Evolutionary conservation across 805 yeast genomes (phyloP).

Genomic region (Saccharomyces mikatae): DNA sequence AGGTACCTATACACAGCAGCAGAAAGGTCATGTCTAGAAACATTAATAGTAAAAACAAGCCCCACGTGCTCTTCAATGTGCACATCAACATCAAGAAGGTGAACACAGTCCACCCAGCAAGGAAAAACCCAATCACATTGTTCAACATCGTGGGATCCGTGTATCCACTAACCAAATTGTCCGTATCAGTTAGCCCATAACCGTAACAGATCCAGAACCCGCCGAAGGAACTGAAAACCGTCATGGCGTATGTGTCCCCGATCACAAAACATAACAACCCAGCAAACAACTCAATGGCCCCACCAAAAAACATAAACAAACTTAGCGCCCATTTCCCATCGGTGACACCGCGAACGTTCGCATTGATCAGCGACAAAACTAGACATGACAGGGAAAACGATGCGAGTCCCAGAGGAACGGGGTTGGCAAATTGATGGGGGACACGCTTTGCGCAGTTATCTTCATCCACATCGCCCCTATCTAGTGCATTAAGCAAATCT

Average conservation of each 20-base stretch:
- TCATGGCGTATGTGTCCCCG: slow-evolving; percentile 70
- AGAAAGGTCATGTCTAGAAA: slow-evolving; percentile 49
- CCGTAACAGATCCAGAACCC: slow-evolving; percentile 77
- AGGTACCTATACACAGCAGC: slow-evolving; percentile 42
- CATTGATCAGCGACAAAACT: slow-evolving; percentile 55
- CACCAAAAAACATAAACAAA: slow-evolving; percentile 64
- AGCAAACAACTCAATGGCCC: slow-evolving; percentile 60
- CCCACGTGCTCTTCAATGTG: slow-evolving; percentile 53
- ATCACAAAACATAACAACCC: slow-evolving; percentile 72
- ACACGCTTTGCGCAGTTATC: background rate
- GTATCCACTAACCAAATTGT: slow-evolving; percentile 46
- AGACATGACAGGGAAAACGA: slow-evolving; percentile 54
- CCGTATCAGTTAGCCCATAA: slow-evolving; percentile 51
- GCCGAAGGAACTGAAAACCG: slow-evolving; percentile 43
- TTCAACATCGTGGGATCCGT: slow-evolving; percentile 36
- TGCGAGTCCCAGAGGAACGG: slow-evolving; percentile 67
- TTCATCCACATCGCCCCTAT: slow-evolving; percentile 1
- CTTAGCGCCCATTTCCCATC: slow-evolving; percentile 57
- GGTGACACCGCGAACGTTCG: slow-evolving; percentile 59
- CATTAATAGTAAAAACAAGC: slow-evolving; percentile 47
- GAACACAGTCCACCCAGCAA: slow-evolving; percentile 59
- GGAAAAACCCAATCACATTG: slow-evolving; percentile 50
- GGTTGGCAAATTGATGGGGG: slow-evolving; percentile 54
- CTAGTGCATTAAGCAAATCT: slow-evolving; percentile 44
- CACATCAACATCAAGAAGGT: slow-evolving; percentile 49